Evolutionary conservation across 805 yeast species (phyloP).

Genomic region (Nakazawaea molendinolei): DNA sequence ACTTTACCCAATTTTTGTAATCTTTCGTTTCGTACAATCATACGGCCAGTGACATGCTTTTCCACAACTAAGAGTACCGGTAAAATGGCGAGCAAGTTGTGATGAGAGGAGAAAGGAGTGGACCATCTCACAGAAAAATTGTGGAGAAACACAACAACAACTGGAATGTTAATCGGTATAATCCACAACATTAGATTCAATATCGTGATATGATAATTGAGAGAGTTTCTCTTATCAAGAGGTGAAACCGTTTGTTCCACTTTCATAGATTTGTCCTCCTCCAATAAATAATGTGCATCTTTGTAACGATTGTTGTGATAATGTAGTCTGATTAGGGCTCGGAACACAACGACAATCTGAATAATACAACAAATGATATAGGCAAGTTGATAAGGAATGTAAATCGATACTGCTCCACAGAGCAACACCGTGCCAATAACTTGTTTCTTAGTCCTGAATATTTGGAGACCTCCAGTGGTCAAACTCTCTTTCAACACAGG

Average conservation of each 20-base stretch:
- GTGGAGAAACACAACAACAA: slow-evolving; percentile 74
- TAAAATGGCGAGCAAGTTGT: slow-evolving; percentile 68
- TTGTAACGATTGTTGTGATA: no score
- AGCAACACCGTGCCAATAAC: slow-evolving; percentile 30
- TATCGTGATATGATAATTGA: slow-evolving; percentile 58
- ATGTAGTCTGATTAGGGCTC: slow-evolving; percentile 16
- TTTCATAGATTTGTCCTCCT: slow-evolving; percentile 1
- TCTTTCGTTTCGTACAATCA: slow-evolving; percentile 32
- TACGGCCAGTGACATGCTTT: slow-evolving; percentile 40
- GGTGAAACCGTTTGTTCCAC: slow-evolving; percentile 4
- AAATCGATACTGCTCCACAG: slow-evolving; percentile 44
- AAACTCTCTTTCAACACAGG: no score
- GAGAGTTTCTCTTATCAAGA: slow-evolving; percentile 32
- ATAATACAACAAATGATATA: slow-evolving; percentile 52
- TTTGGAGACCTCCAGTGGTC: slow-evolving; percentile 4
- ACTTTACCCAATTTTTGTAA: slow-evolving; percentile 19
- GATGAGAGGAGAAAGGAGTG: slow-evolving; percentile 83
- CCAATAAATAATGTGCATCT: slow-evolving; percentile 1
- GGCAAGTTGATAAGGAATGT: slow-evolving; percentile 79
- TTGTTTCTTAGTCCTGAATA: slow-evolving; percentile 22
- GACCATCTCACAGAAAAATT: slow-evolving; percentile 72
- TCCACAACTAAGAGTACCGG: slow-evolving; percentile 64
- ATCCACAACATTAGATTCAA: slow-evolving; percentile 70
- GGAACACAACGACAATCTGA: slow-evolving; percentile 49
- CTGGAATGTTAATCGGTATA: slow-evolving; percentile 72